These are phyloP conservation scores for Erythrobasidium yunnanense DNA, from an alignment of 768 basidiomycete species.

Conservation along the genomic window DNA sequence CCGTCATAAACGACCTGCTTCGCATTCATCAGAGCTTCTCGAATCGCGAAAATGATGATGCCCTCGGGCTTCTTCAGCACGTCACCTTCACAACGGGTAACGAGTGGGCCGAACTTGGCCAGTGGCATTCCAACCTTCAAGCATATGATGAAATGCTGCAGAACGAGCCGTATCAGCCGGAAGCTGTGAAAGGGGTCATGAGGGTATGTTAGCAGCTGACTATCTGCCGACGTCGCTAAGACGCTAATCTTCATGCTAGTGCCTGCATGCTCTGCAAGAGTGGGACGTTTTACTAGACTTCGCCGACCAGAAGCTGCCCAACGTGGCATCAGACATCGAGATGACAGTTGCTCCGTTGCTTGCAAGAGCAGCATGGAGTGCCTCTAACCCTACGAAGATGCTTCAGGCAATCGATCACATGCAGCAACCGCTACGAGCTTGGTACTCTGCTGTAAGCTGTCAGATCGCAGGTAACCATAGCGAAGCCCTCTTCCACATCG, in stretches of 20 bases:
- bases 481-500: neutral
- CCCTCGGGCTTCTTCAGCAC: neutral
- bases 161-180: neutral
- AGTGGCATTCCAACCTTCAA: conserved; percentile 13
- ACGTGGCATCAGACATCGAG: neutral
- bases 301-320: neutral
- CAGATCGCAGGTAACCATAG: neutral
- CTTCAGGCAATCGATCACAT: neutral
- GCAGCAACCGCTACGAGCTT: neutral
- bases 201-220: neutral
- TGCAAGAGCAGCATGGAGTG: conserved; percentile 21
- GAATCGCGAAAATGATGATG: conserved; percentile 10
- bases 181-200: conserved; percentile 8
- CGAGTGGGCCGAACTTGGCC: conserved; percentile 21
- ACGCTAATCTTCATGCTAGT: neutral
- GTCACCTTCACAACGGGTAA: neutral
- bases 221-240: neutral
- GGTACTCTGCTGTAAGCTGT: conserved; percentile 4
- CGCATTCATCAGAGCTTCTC: conserved; percentile 12
- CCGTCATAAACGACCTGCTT: conserved; percentile 7
- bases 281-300: conserved; percentile 17
- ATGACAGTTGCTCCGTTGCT: conserved; percentile 9
- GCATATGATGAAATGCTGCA: neutral
- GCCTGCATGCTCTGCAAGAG: conserved; percentile 20
- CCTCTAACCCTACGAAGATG: neutral